Conservation (phyloP, 805 yeast genomes). For the Ogataea ramenticola region DNA sequence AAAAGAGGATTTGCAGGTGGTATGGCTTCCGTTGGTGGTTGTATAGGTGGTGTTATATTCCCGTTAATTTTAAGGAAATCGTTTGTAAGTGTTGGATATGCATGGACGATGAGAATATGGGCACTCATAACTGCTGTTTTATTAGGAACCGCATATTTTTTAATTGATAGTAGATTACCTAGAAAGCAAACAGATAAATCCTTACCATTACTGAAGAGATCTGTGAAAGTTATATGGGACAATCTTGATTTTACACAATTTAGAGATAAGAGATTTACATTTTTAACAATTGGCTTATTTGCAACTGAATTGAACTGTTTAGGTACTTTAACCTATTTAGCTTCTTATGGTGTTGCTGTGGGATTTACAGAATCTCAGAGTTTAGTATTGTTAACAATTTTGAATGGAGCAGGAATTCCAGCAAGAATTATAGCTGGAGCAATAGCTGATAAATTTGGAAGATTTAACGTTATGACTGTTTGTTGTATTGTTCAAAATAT, state of each 20-base stretch:
- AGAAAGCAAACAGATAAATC: neutral
- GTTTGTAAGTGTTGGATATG: slow-evolving; percentile 40
- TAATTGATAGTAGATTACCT: neutral
- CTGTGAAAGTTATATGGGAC: slow-evolving; percentile 6
- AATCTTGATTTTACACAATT: slow-evolving; percentile 31
- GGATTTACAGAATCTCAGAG: slow-evolving; percentile 35
- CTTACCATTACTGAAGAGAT: neutral
- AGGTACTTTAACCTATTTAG: slow-evolving; percentile 37
- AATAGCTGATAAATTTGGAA: slow-evolving; percentile 43
- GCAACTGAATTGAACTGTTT: slow-evolving; percentile 37
- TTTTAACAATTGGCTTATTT: slow-evolving; percentile 35
- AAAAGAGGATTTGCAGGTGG: slow-evolving; percentile 50
- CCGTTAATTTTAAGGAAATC: slow-evolving; percentile 43
- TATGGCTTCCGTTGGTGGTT: slow-evolving; percentile 43
- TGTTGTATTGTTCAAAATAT: slow-evolving; percentile 36
- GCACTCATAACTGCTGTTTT: slow-evolving; percentile 29
- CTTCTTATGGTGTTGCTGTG: slow-evolving; percentile 39
- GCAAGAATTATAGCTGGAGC: slow-evolving; percentile 49
- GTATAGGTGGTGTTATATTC: slow-evolving; percentile 43
- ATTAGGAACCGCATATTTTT: neutral
- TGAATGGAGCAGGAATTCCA: slow-evolving; percentile 37
- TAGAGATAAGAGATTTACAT: slow-evolving; percentile 31
- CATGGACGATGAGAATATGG: slow-evolving; percentile 48
- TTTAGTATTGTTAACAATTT: slow-evolving; percentile 35
- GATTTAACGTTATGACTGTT: slow-evolving; percentile 43